Base-by-base conservation (phyloP, 768 basidiomycete species). In the Cubamyces sp. region DNA sequence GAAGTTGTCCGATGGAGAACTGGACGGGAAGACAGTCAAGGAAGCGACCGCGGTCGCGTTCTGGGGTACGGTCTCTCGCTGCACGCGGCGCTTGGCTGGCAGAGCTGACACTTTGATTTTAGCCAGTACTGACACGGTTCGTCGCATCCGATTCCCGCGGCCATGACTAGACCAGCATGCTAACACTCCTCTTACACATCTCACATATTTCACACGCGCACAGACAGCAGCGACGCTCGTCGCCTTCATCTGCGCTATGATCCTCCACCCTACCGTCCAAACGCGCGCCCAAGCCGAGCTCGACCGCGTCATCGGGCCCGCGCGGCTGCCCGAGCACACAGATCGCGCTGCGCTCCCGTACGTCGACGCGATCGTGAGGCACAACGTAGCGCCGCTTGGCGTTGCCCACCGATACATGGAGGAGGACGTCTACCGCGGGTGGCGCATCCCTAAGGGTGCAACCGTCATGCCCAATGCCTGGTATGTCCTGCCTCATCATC, bases 341-440 rank as follows among this genome's bases (percentile, higher is more conserved):
- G 67, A 68, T 51, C 54, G 57, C 5, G 41, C 55, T 2, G 46
- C 62, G 16, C 61, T 69, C 1, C 57, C 61, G 3, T 69, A 65
- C 49, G n/a, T 65, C 9, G 25, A 57, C 23, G 63, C 65, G n/a
- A 34, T 65, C 18, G 54, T 69, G 15, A 62, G 64, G 57, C 62
- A 58, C 42, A 45, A 26, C 39, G 45, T 67, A 15, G 48, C 26
- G 1, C 61, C 65, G 19, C 42, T 66, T 0, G 61, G 61, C 8
- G 43, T 63, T 7, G 39, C 60, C 0, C 80, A 81, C 62, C 62
- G 70, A 15, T 74, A 70, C 49, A 75, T 70, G 1, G 65, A 76
- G 37, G 78, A 79, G 62, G 77, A 78, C 66, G 76, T 73, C 5
- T 79, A 78, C 55, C 67, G 69, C 15, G 78, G 77, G 9, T 66